Base-by-base conservation (phyloP, 2,329 filamentous ascomycete species). In the Tolypocladium tropicale region DNA sequence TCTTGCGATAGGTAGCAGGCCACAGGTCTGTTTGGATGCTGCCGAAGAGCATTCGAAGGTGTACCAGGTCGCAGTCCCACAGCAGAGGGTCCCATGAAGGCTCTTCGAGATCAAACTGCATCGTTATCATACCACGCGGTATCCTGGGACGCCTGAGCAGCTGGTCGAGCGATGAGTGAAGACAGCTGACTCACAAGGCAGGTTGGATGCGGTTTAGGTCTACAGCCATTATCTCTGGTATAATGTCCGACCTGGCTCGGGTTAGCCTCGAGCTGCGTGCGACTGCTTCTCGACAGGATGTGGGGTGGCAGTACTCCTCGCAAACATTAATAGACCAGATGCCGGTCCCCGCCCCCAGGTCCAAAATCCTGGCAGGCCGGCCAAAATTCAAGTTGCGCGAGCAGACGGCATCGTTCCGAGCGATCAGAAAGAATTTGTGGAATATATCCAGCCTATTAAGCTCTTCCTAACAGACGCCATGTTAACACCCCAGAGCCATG, bases 271-370 rank as follows among this genome's bases (percentile, higher is more conserved):
- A 34, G 9, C 14, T 33, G 4, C 12, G 12, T 18, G 23, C 6
- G 1, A 16, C n/a, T 16, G 16, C 3, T 54, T 1, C 39, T 49
- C 30, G 7, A 21, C 9, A 30, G 33, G 21, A 69, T 83, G n/a
- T n/a, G n/a, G n/a, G n/a, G n/a, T n/a, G 28, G 28, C 18, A 32
- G 74, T 76, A 90, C 81, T 88, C 60, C 60, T 72, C 85, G 60
- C 88, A 88, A 73, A 96, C 87, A 62, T 93, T 88, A 63, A 95
- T 89, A 43, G 88, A 83, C 93, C 93, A 97, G 59, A 95, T 93
- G 41, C 90, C 91, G 1, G 90, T 95, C 23, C 92, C 93, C 60
- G 88, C 92, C 46, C 91, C 93, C 55, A 96, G 67, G 64, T 88
- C 84, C 46, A 88, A 67, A 52, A 87, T 77, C 53, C 74, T 71